Evolutionary conservation across 2,329 filamentous ascomycete species (phyloP), one percentile per base, ranked within the genome.

Genomic region (Chaetomium globosum): DNA sequence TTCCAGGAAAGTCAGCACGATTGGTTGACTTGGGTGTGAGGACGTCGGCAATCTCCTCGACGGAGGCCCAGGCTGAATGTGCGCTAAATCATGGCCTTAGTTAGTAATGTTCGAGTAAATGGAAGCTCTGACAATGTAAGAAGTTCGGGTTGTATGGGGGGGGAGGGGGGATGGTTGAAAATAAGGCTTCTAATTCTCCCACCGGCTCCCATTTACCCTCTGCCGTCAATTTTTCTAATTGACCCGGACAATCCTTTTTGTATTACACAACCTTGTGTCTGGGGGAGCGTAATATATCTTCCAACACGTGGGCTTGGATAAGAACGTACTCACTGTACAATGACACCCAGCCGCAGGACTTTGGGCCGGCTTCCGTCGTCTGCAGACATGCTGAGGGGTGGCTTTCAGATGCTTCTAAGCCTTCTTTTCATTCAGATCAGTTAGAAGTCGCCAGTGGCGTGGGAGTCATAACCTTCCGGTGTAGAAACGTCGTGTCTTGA

Each of bases 1-100:
- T 56, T 84, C 75, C 60, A 94, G 78, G 76, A 96, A 96, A 94
- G 21, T 87, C 87, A 23, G 77, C 75, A 62, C 91, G 86, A 75
- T 82, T 86, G 23, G 79, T 86, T 10, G 90, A 81, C 66, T 80
- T 79, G 8, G 90, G 86, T 16, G 78, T 77, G 49, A 93, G 71
- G 52, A 93, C 76, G n/a, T 91, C 85, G 51, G 88, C 89, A 23
- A 90, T 76, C 26, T 82, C 75, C 59, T 80, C 77, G 63, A 95
- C 81, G 5, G 82, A 76, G n/a, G 83, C 74, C 87, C 88, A 93
- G 65, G 85, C 80, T 49, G 85, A 79, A 66, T 87, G 81, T 49
- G 90, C 91, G 73, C 88, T 91, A 55, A 36, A 59, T 19, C 4
- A 7, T 39, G 21, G 13, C 56, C 46, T 61, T 31, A 30, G 59